phyloP scores from a whole-genome alignment of 2,329 filamentous ascomycete genomes.

The Amylocarpus encephaloides region DNA sequence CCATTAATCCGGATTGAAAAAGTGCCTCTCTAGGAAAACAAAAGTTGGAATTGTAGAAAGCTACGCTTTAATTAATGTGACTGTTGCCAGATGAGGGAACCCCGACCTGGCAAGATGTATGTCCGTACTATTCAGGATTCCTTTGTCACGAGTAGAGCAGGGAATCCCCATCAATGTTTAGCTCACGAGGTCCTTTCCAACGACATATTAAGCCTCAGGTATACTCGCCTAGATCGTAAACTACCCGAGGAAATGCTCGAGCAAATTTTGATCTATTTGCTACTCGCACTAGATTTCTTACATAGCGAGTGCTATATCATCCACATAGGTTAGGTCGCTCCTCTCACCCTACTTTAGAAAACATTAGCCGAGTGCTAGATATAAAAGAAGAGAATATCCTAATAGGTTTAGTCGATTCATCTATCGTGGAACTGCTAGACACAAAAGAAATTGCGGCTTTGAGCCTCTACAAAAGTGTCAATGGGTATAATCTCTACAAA shows the following conservation, averaged over 20 bases:
- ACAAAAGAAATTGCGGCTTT: constrained; percentile 18
- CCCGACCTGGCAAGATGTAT: constrained; percentile 17
- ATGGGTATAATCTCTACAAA: constrained; percentile 21
- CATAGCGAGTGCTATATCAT: constrained; percentile 97
- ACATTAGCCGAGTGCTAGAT: constrained; percentile 16
- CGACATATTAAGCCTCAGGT: constrained; percentile 17
- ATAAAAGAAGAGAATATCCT: constrained; percentile 25
- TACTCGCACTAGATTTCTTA: constrained; percentile 88
- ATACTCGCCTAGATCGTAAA: constrained; percentile 13
- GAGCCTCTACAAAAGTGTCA: constrained; percentile 17
- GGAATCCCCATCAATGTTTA: constrained; percentile 21
- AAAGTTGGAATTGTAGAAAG: too few species aligned
- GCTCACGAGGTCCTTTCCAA: constrained; percentile 22
- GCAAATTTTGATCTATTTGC: constrained; percentile 94
- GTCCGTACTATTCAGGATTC: constrained; percentile 20
- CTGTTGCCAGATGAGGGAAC: too few species aligned
- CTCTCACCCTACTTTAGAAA: constrained; percentile 12
- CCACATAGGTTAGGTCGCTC: constrained; percentile 61
- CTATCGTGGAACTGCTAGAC: constrained; percentile 20
- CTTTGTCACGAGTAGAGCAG: constrained; percentile 16
- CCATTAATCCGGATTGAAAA: too few species aligned
- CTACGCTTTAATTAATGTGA: too few species aligned
- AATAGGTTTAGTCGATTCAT: constrained; percentile 18
- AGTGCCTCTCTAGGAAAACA: too few species aligned
- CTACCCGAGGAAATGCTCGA: constrained; percentile 57